phyloP scores from a whole-genome alignment of 495 filamentous ascomycete species.

The Achaetomiella virescens region DNA sequence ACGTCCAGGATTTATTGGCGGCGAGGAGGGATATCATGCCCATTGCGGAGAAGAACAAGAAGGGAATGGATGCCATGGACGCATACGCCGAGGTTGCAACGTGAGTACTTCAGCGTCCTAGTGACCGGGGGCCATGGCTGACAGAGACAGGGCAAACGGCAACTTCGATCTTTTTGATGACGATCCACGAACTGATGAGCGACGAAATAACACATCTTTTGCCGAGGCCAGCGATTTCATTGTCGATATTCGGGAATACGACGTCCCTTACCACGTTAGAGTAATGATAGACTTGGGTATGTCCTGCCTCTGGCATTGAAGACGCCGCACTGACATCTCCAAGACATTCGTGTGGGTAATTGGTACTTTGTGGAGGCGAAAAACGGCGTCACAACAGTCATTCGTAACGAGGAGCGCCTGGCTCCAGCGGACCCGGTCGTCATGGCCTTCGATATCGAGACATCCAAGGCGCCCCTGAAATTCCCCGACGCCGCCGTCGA shows the following conservation, averaged over 20 bases:
- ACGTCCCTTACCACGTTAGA: conserved; percentile 98
- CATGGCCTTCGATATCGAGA: conserved; percentile 97
- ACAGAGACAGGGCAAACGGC: conserved; percentile 59
- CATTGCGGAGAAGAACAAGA: conserved; percentile 93
- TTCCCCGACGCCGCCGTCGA: conserved; percentile 95
- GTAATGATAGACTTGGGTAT: conserved; percentile 91
- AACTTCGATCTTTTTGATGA: conserved; percentile 98
- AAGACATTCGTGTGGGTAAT: conserved; percentile 90
- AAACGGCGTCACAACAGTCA: conserved; percentile 76
- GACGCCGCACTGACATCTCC: conserved; percentile 19
- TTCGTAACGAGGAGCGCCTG: conserved; percentile 80
- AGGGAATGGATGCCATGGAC: conserved; percentile 91
- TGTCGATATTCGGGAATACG: conserved; percentile 97
- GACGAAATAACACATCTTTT: conserved; percentile 69
- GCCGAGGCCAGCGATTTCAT: conserved; percentile 94
- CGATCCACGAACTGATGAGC: conserved; percentile 74
- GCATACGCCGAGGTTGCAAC: conserved; percentile 93
- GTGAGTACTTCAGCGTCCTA: conserved; percentile 45
- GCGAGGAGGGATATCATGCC: conserved; percentile 79
- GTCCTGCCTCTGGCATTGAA: conserved; percentile 15
- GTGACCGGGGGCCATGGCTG: conserved; percentile 14
- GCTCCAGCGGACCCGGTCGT: conserved; percentile 89
- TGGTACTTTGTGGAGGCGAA: conserved; percentile 97
- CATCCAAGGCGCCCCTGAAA: conserved; percentile 91
- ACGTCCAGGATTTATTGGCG: conserved; percentile 76